Conservation (phyloP, 257 asterid genomes). For the Fraxinus anomala region DNA sequence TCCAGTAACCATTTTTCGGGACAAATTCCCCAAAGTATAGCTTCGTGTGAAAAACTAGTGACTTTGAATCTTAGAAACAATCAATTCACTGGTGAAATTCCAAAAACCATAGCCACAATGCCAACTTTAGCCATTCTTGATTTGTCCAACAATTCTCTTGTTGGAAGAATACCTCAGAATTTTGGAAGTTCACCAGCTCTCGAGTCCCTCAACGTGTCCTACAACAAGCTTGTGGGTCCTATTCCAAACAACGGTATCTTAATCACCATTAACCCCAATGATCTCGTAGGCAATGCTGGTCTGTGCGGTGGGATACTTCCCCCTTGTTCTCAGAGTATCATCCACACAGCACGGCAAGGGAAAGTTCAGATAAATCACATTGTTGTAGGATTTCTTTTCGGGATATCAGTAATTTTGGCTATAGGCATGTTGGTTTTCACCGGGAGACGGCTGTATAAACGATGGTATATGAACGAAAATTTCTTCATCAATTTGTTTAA, state of each 20-base stretch:
- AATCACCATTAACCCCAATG: slow-evolving; percentile 57
- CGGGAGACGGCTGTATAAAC: slow-evolving; percentile 47
- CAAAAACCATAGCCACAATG: slow-evolving; percentile 55
- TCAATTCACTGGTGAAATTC: slow-evolving; percentile 65
- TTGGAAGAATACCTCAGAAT: slow-evolving; percentile 60
- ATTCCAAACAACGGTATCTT: slow-evolving; percentile 66
- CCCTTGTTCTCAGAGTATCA: slow-evolving; percentile 47
- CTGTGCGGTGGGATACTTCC: slow-evolving; percentile 73
- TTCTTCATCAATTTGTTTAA: slow-evolving; percentile 54
- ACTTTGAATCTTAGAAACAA: slow-evolving; percentile 57
- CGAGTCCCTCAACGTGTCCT: slow-evolving; percentile 64
- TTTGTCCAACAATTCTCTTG: slow-evolving; percentile 62
- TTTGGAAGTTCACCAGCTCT: slow-evolving; percentile 75
- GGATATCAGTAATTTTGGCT: slow-evolving; percentile 43
- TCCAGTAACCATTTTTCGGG: slow-evolving; percentile 65
- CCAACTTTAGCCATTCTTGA: slow-evolving; percentile 67
- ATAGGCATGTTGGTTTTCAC: slow-evolving; percentile 35
- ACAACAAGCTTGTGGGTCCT: slow-evolving; percentile 70
- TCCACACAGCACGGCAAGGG: slow-evolving; percentile 22
- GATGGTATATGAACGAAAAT: slow-evolving; percentile 62
- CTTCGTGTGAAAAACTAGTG: slow-evolving; percentile 65
- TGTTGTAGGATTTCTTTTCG: slow-evolving; percentile 46
- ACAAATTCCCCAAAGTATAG: slow-evolving; percentile 60
- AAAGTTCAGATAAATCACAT: slow-evolving; percentile 49
- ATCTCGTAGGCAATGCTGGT: slow-evolving; percentile 66